These are phyloP conservation scores for Backusella westeae DNA, from an alignment of 192 early-diverging fungal genomes.

Conservation along the genomic window DNA sequence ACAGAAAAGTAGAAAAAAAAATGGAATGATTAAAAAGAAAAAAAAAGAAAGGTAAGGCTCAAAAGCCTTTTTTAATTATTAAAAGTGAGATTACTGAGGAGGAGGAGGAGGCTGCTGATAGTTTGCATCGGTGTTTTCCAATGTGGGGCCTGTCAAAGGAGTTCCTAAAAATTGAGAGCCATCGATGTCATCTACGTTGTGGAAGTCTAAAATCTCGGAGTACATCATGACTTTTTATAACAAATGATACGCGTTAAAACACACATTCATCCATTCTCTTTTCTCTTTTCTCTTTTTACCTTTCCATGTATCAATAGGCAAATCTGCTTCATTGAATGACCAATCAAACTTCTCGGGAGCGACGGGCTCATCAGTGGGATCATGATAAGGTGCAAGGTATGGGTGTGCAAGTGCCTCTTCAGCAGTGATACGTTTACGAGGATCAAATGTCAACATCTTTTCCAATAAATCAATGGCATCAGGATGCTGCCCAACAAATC, in stretches of 20 bases:
- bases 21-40: background rate
- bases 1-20: background rate
- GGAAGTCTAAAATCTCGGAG: constrained; percentile 75
- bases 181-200: constrained; percentile 56
- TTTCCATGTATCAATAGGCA: constrained; percentile 86
- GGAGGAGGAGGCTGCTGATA: background rate
- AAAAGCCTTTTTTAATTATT: background rate
- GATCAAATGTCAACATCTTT: constrained; percentile 93
- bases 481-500: constrained; percentile 80
- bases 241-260: background rate
- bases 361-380: constrained; percentile 84
- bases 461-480: constrained; percentile 82
- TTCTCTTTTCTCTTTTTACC: constrained; percentile 13
- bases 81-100: background rate
- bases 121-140: background rate
- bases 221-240: constrained; percentile 72
- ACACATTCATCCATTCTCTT: background rate
- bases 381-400: constrained; percentile 89
- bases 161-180: constrained; percentile 38
- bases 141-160: constrained; percentile 32
- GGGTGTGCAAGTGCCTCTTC: constrained; percentile 85
- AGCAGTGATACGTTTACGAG: constrained; percentile 86
- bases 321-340: constrained; percentile 92
- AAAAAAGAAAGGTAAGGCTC: background rate
- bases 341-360: constrained; percentile 86